Conservation (phyloP, 179 eudicot genomes). For the Actinidia arguta region DNA sequence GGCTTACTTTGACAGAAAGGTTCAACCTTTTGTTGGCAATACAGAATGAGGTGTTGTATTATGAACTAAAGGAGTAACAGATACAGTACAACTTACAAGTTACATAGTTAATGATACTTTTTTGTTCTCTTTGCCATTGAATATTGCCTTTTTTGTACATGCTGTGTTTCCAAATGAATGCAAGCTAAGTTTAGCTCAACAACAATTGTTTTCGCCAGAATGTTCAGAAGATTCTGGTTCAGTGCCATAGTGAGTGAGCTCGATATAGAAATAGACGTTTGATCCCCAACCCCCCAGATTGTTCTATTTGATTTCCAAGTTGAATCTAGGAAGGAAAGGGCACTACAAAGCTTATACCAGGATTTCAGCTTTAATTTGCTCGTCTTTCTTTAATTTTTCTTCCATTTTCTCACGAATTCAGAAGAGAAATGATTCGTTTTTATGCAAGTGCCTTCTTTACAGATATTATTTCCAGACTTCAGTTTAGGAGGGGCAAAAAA, state of each 20-base stretch:
- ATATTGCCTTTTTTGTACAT: neutral
- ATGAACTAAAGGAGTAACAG: neutral
- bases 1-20: constrained; percentile 2
- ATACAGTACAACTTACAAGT: neutral
- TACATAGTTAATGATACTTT: neutral
- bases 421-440: too few relatives aligned
- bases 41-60: constrained; percentile 9
- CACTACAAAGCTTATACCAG: neutral
- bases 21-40: constrained; percentile 20
- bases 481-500: too few relatives aligned
- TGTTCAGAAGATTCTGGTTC: neutral
- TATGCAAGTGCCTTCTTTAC: too few relatives aligned
- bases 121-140: neutral
- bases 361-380: neutral
- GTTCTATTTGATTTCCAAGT: neutral
- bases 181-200: neutral
- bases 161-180: neutral
- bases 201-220: neutral
- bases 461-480: too few relatives aligned
- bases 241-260: neutral
- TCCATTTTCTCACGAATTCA: neutral
- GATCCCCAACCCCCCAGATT: neutral
- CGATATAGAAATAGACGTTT: neutral
- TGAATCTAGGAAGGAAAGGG: neutral
- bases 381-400: neutral